Conservation (phyloP, 192 early-diverging fungal species). For the Mortierella antarctica region DNA sequence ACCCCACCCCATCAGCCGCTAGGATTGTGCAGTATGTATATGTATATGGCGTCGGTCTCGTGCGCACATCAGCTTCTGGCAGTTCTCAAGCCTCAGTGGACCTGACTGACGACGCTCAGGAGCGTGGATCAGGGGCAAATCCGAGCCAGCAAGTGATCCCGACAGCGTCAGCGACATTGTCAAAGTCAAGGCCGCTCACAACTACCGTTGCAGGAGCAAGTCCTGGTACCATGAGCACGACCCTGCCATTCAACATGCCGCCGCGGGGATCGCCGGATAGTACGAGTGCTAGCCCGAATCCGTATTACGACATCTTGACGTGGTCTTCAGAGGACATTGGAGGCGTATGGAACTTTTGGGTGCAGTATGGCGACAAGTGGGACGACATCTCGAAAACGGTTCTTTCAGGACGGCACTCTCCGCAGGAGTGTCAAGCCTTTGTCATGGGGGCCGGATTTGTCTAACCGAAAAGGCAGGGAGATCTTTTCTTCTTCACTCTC, state of each 20-base stretch:
- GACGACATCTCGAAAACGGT: constrained; percentile 15
- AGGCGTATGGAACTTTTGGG: constrained; percentile 2
- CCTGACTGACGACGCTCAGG: too few relatives aligned
- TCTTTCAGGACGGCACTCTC: constrained; percentile 13
- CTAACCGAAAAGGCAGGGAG: neutral
- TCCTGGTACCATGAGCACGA: too few relatives aligned
- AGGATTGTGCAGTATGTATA: too few relatives aligned
- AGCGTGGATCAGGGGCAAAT: too few relatives aligned
- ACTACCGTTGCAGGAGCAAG: too few relatives aligned
- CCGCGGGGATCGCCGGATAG: neutral
- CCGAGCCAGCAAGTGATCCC: too few relatives aligned
- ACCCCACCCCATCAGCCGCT: too few relatives aligned
- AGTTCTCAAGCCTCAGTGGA: too few relatives aligned
- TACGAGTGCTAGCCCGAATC: constrained; percentile 1
- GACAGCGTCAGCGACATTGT: too few relatives aligned
- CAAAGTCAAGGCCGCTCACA: too few relatives aligned
- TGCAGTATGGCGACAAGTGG: constrained; percentile 23
- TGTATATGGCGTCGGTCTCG: too few relatives aligned
- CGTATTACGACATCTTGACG: neutral
- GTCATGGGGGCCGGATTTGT: neutral
- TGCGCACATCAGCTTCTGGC: too few relatives aligned
- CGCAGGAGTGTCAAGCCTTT: constrained; percentile 9
- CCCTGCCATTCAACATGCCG: neutral
- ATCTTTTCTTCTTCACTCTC: neutral
- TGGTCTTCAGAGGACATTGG: constrained; percentile 21